phyloP scores from a whole-genome alignment of 2,329 filamentous ascomycete genomes.

The Triangularia setosa region DNA sequence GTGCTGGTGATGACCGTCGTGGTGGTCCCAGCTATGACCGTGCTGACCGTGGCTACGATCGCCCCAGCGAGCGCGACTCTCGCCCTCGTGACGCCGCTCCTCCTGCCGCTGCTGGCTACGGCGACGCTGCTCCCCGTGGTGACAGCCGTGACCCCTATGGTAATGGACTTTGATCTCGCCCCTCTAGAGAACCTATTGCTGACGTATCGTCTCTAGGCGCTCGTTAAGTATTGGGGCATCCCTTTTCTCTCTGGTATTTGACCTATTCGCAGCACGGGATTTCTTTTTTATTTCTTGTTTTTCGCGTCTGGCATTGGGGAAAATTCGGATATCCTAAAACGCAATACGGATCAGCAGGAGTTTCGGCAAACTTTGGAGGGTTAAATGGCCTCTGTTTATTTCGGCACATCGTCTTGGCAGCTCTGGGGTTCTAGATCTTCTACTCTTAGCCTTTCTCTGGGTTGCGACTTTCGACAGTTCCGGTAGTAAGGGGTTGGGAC shows the following conservation, averaged over 20 bases:
- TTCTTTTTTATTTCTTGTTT: conserved; percentile 23
- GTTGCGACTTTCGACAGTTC: conserved; percentile 26
- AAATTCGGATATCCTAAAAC: conserved; percentile 32
- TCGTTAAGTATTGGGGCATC: conserved; percentile 20
- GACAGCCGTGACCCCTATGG: conserved; percentile 31
- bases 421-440: conserved; percentile 25
- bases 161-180: conserved; percentile 16
- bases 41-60: conserved; percentile 36
- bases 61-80: conserved; percentile 30
- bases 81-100: conserved; percentile 30
- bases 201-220: not conserved
- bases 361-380: conserved; percentile 28
- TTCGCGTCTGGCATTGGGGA: conserved; percentile 26
- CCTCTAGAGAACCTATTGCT: not conserved
- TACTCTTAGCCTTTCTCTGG: conserved; percentile 18
- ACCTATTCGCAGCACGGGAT: conserved; percentile 20
- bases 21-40: conserved; percentile 38
- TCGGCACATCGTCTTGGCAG: conserved; percentile 24
- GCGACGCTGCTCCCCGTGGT: conserved; percentile 28
- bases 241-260: conserved; percentile 12
- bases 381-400: conserved; percentile 23
- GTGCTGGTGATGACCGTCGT: conserved; percentile 40
- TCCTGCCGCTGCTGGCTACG: conserved; percentile 27
- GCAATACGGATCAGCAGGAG: conserved; percentile 27
- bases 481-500: conserved; percentile 22